Conservation (phyloP, 768 basidiomycete genomes). For the Mycena sanguinolenta region DNA sequence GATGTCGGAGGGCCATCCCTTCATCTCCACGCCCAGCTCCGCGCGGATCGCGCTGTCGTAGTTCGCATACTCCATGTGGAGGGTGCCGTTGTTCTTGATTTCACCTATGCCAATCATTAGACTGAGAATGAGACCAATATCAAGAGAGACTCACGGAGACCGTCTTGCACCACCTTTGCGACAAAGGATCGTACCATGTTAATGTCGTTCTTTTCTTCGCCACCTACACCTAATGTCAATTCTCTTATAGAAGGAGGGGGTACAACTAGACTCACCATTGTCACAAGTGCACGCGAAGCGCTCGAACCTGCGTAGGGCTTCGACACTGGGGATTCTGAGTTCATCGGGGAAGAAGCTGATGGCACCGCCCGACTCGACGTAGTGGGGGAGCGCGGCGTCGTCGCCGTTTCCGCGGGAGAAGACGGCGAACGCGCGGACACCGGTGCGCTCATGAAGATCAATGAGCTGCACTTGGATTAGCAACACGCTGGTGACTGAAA, state of each 20-base stretch:
- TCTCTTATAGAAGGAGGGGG: too few species aligned
- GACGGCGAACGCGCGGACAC: not conserved
- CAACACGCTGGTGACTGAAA: too few species aligned
- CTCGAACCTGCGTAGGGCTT: not conserved
- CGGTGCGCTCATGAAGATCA: not conserved
- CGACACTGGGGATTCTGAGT: not conserved
- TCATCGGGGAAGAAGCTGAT: not conserved
- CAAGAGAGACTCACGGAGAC: not conserved
- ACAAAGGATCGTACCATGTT: not conserved
- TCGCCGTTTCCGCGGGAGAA: slow-evolving; percentile 1
- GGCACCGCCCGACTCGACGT: not conserved
- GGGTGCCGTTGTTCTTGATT: not conserved
- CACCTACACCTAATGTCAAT: not conserved
- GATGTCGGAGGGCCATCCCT: not conserved
- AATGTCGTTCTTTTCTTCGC: not conserved
- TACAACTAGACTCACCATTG: too few species aligned
- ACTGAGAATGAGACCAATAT: too few species aligned
- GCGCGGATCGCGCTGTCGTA: slow-evolving; percentile 5
- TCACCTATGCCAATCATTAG: not conserved
- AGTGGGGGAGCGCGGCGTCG: not conserved
- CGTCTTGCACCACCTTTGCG: not conserved
- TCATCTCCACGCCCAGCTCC: not conserved
- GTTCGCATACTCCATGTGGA: not conserved
- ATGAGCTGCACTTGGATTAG: not conserved
- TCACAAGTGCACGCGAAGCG: not conserved